phyloP scores from a whole-genome alignment of 2,329 filamentous ascomycete genomes.

The Neonectria sp. region DNA sequence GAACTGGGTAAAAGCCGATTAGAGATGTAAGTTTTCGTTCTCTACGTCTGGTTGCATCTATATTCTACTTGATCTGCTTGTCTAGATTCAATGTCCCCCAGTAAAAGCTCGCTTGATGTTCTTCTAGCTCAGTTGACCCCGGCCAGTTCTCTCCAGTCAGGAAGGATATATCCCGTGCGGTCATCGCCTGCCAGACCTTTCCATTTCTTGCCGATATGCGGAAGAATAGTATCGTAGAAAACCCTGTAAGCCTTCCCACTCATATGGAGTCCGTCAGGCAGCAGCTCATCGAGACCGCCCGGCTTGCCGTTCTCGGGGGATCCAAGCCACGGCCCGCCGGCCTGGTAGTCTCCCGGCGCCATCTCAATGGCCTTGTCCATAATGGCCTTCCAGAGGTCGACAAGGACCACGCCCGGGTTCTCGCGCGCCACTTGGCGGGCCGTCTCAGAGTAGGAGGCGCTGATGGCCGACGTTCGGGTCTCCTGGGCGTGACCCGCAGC shows the following conservation, averaged over 20 bases:
- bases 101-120: not conserved
- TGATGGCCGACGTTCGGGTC: conserved; percentile 63
- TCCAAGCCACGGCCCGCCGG: conserved; percentile 63
- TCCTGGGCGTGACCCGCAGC: conserved; percentile 60
- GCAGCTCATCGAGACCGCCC: conserved; percentile 65
- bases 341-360: conserved; percentile 70
- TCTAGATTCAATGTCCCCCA: not conserved
- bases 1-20: not conserved
- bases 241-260: conserved; percentile 67
- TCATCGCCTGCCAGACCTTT: conserved; percentile 53
- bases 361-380: conserved; percentile 78
- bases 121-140: not conserved
- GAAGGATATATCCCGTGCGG: conserved; percentile 60
- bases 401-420: conserved; percentile 75
- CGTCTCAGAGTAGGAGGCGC: conserved; percentile 71
- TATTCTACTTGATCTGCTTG: not conserved
- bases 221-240: conserved; percentile 64
- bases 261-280: conserved; percentile 73
- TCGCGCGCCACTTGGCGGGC: conserved; percentile 78
- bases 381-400: conserved; percentile 86
- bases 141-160: conserved; percentile 61
- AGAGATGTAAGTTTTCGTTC: not conserved
- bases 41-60: not conserved
- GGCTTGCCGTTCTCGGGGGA: conserved; percentile 64
- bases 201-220: conserved; percentile 65